Conservation (phyloP, 2,329 filamentous ascomycete genomes). For the Stagonosporopsis vannaccii region DNA sequence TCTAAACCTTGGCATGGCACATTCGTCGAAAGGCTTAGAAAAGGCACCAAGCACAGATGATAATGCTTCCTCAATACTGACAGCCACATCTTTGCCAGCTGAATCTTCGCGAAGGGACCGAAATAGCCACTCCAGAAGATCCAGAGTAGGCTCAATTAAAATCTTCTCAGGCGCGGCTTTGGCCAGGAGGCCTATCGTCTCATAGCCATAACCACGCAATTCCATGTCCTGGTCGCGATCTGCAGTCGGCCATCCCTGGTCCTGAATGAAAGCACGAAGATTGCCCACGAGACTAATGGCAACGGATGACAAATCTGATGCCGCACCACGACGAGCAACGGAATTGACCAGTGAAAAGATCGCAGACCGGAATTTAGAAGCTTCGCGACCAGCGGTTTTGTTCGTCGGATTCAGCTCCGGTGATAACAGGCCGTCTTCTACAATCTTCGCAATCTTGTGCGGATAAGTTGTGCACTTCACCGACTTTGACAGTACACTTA, state of each 20-base stretch:
- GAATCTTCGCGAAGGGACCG: slow-evolving; percentile 81
- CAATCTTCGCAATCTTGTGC: slow-evolving; percentile 71
- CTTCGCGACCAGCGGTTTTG: slow-evolving; percentile 70
- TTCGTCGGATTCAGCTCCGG: slow-evolving; percentile 40
- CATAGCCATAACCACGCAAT: slow-evolving; percentile 83
- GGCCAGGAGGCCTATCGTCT: slow-evolving; percentile 84
- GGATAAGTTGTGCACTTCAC: slow-evolving; percentile 74
- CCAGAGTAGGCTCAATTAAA: slow-evolving; percentile 59
- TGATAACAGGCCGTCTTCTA: slow-evolving; percentile 69
- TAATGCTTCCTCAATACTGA: slow-evolving; percentile 88
- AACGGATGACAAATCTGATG: slow-evolving; percentile 67
- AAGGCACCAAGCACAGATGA: slow-evolving; percentile 76
- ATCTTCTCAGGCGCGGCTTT: slow-evolving; percentile 68
- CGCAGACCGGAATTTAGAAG: slow-evolving; percentile 78
- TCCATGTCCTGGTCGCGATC: slow-evolving; percentile 63
- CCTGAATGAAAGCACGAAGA: slow-evolving; percentile 75
- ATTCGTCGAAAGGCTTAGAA: slow-evolving; percentile 52
- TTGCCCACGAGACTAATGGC: slow-evolving; percentile 72
- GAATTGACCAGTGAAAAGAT: slow-evolving; percentile 89
- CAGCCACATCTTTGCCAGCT: slow-evolving; percentile 73
- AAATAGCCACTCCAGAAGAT: slow-evolving; percentile 79
- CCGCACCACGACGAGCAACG: slow-evolving; percentile 76
- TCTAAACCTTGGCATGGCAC: slow-evolving; percentile 50
- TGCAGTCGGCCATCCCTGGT: slow-evolving; percentile 82
- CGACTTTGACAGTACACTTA: slow-evolving; percentile 80